Percentiles rank a stretch among this genome's conserved stretches.
These are phyloP conservation scores for Podospora comata DNA, from an alignment of 495 filamentous ascomycete species.

Conservation along the genomic window DNA sequence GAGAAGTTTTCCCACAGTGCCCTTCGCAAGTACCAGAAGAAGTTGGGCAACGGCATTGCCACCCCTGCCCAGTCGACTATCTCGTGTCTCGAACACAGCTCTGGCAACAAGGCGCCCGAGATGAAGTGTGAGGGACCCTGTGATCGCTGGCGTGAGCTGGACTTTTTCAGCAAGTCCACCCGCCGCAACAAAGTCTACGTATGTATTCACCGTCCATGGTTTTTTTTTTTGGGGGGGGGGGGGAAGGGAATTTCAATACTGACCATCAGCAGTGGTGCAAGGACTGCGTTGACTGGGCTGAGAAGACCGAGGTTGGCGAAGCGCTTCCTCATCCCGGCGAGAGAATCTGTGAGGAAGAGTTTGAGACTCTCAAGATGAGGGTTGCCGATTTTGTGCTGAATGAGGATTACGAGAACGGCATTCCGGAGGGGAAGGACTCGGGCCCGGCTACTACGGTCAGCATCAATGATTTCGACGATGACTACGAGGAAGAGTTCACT, in stretches of 20 bases:
- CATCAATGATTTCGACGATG: neutral
- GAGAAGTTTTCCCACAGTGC: constrained; percentile 48
- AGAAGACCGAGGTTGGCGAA: constrained; percentile 20
- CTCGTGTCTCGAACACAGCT: constrained; percentile 29
- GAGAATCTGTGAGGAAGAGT: neutral
- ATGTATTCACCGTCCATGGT: constrained; percentile 26
- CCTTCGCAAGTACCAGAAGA: constrained; percentile 35
- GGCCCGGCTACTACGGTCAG: neutral
- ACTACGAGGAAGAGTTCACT: neutral
- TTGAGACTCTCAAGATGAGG: neutral
- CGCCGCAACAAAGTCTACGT: constrained; percentile 50
- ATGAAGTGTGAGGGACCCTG: constrained; percentile 49
- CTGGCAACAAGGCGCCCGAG: constrained; percentile 14
- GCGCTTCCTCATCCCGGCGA: constrained; percentile 17
- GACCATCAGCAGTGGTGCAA: constrained; percentile 49
- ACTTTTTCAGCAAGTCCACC: constrained; percentile 58
- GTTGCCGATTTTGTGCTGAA: neutral
- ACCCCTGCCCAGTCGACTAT: constrained; percentile 28
- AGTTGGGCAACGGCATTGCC: constrained; percentile 16
- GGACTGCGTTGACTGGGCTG: constrained; percentile 48
- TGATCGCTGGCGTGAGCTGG: constrained; percentile 40
- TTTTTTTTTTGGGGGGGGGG: no score
- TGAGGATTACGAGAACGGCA: neutral
- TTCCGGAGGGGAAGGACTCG: neutral
- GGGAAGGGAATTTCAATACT: neutral